Evolutionary conservation across 352 stramenopile genomes (phyloP), one percentile per base, ranked within the genome.

Genomic region (Pythium plurisporium): DNA sequence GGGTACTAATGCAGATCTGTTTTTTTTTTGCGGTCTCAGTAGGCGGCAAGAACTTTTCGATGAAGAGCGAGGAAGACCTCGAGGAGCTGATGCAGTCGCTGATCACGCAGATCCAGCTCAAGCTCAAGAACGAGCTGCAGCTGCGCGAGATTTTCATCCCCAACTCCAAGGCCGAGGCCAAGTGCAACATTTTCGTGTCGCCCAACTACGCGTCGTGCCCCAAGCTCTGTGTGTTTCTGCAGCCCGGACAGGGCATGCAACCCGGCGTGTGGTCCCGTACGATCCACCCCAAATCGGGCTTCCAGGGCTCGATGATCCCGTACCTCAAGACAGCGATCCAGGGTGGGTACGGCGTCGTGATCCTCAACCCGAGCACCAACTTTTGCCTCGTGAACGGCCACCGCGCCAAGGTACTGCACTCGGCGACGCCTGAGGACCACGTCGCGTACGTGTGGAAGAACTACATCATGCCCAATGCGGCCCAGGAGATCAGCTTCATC

Each of bases 131-230:
- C 41, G 86, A 95, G 59, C 69, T 95, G 17, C 74, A 79, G 20
- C 62, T 95, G 53, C 78, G 79, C 59, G 86, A 95, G 66, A 88
- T 91, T 48, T 94, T 87, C 62, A 95, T 95, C 60, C 86, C 86
- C 14, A 94, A 91, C 65, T 87, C 82, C 55, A 92, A 91, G 57
- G 86, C 86, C 20, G 84, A 94, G 52, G 86, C 86, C 40, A 81
- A 79, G 30, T 93, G 86, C 68, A 93, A 83, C 60, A 86, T 95
- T 69, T 95, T 95, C 42, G 78, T 91, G 12, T 91, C 83, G 25
- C 55, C 73, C 43, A 91, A 92, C 59, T 94, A 92, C 59, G 79
- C 81, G 3, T 72, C 79, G 41, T 92, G 84, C 59, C 70, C 79
- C 19, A 87, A 88, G 54, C 69, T 95, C 25, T 92, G 82, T 47